Evolutionary conservation across 768 basidiomycete species (phyloP).

Genomic region (Pleurotus pulmonarius): DNA sequence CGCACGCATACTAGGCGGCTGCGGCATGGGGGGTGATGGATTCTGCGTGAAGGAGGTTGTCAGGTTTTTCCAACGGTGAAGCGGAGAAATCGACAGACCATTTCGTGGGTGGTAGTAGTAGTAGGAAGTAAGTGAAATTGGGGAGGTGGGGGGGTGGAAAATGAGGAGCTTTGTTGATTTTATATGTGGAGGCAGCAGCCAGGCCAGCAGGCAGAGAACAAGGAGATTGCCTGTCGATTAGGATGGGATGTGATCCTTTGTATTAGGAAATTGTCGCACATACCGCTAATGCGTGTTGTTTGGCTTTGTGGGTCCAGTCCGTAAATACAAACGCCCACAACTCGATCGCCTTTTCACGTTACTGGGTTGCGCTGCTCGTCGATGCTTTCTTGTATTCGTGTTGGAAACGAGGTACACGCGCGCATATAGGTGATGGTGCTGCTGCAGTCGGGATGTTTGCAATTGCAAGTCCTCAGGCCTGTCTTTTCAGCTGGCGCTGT

Average conservation of each 20-base stretch:
- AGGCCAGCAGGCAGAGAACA: background rate
- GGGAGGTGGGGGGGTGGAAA: background rate
- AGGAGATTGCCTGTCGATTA: conserved; percentile 8
- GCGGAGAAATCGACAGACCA: background rate
- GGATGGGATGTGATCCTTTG: conserved; percentile 1
- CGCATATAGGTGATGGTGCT: background rate
- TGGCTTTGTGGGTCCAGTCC: conserved; percentile 5
- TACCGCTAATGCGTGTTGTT: conserved; percentile 6
- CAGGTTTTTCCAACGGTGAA: no score
- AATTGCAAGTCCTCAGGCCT: no score
- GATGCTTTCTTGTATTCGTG: conserved; percentile 1
- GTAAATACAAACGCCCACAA: conserved; percentile 9
- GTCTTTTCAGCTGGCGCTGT: background rate
- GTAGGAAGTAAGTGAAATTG: background rate
- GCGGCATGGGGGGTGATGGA: background rate
- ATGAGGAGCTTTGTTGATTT: background rate
- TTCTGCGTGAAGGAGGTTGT: background rate
- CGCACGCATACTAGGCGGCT: background rate
- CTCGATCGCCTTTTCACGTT: background rate
- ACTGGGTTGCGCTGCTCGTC: background rate
- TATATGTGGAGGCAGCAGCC: background rate
- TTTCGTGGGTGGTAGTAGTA: background rate
- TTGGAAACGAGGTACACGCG: background rate
- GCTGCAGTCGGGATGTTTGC: no score
- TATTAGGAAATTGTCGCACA: conserved; percentile 6